Evolutionary conservation across 2,329 filamentous ascomycete genomes (phyloP).

Genomic region (Teratosphaeria zuluensis): DNA sequence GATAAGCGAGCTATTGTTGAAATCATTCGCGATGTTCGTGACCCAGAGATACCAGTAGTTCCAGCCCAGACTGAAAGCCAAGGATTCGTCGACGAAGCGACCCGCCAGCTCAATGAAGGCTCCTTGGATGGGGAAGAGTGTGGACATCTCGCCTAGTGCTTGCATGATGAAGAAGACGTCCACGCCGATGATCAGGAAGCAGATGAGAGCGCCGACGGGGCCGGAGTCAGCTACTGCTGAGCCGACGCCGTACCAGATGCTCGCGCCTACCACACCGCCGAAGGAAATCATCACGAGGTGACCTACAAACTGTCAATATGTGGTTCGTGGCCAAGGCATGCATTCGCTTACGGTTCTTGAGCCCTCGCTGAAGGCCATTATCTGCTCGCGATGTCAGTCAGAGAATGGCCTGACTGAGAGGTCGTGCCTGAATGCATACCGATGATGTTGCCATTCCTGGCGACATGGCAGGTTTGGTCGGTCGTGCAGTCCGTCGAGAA

Average conservation of each 20-base stretch:
- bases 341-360: background rate
- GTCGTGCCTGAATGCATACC: background rate
- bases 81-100: slow-evolving; percentile 7
- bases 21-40: slow-evolving; percentile 8
- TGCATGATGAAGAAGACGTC: slow-evolving; percentile 12
- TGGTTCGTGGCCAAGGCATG: background rate
- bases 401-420: background rate
- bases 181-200: slow-evolving; percentile 7
- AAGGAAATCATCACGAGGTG: slow-evolving; percentile 10
- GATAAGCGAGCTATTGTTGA: slow-evolving; percentile 7
- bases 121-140: slow-evolving; percentile 7
- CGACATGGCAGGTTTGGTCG: background rate
- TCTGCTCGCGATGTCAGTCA: background rate
- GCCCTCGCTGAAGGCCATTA: background rate
- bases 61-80: slow-evolving; percentile 9
- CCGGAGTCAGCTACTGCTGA: slow-evolving; percentile 7
- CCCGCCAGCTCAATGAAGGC: slow-evolving; percentile 9
- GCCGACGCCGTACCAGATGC: slow-evolving; percentile 8
- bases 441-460: background rate
- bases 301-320: background rate
- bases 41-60: slow-evolving; percentile 11
- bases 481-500: background rate
- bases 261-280: slow-evolving; percentile 9
- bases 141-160: slow-evolving; percentile 8
- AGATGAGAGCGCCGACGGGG: slow-evolving; percentile 8